phyloP scores from a whole-genome alignment of 2,329 filamentous ascomycete genomes.

The Sporothrix pallida region DNA sequence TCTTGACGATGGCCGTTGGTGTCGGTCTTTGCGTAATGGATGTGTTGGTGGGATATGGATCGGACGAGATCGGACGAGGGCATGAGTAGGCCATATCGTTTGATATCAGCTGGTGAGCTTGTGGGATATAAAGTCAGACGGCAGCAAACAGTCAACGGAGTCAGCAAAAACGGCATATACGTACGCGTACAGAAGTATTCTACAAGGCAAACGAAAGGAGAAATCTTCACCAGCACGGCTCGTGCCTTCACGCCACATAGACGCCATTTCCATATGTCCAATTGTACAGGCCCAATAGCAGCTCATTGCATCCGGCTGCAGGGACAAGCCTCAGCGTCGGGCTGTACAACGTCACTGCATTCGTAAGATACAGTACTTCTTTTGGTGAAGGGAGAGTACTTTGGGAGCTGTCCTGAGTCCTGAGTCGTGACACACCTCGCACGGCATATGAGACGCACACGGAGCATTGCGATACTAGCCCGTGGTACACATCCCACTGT shows the following conservation, averaged over 20 bases:
- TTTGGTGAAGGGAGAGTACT: no score
- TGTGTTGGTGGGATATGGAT: not conserved
- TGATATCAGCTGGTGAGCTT: not conserved
- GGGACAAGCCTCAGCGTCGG: not conserved
- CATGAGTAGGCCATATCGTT: not conserved
- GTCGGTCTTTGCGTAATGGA: not conserved
- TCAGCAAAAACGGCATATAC: not conserved
- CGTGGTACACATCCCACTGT: not conserved
- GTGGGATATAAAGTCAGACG: no score
- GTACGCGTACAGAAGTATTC: not conserved
- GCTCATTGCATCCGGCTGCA: not conserved
- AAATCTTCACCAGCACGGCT: constrained; percentile 16
- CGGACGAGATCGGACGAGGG: not conserved
- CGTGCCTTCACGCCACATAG: not conserved
- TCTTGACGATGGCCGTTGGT: not conserved
- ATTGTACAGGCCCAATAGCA: not conserved
- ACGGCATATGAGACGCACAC: constrained; percentile 11
- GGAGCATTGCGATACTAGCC: not conserved
- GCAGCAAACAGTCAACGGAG: not conserved
- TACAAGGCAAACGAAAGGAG: no score
- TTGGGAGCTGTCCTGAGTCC: no score
- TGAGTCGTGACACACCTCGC: constrained; percentile 17
- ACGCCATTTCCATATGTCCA: not conserved
- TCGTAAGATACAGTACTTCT: no score
- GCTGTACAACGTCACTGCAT: not conserved